Evolutionary conservation across 345 rosid species (phyloP).

Genomic region (Eucalyptus albens): DNA sequence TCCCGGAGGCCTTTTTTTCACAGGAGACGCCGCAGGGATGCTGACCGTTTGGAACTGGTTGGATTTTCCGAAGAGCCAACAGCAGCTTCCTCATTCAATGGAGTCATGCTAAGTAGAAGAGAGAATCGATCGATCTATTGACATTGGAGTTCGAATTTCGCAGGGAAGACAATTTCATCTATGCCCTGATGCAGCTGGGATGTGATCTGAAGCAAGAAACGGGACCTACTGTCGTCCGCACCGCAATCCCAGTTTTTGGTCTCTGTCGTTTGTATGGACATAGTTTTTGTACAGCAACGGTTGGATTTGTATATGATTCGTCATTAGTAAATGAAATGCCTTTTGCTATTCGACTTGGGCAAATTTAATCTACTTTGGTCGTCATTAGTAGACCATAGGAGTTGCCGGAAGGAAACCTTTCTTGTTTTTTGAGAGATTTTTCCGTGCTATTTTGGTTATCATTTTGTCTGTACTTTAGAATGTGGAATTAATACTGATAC

Average conservation of each 20-base stretch:
- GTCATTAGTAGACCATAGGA: not conserved
- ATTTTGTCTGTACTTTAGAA: not conserved
- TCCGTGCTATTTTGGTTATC: not conserved
- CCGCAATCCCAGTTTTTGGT: not conserved
- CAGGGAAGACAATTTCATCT: not conserved
- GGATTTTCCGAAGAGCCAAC: not conserved
- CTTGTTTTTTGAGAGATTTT: not conserved
- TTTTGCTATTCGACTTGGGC: not conserved
- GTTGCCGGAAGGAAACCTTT: not conserved
- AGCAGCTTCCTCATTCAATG: not conserved
- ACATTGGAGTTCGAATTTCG: not conserved
- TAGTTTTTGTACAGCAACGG: not conserved
- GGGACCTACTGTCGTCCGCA: not conserved
- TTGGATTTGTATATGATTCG: not conserved
- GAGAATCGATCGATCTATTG: not conserved
- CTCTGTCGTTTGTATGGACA: not conserved
- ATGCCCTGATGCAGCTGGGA: not conserved
- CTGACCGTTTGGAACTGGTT: conserved; percentile 19
- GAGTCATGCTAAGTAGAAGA: not conserved
- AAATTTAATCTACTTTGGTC: not conserved
- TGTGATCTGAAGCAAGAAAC: not conserved
- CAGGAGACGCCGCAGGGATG: conserved; percentile 33
- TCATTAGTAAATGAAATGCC: not conserved
- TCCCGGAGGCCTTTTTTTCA: not conserved
- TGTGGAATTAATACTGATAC: not conserved